Conservation (phyloP, 805 yeast species). For the Wickerhamiella musiphila region DNA sequence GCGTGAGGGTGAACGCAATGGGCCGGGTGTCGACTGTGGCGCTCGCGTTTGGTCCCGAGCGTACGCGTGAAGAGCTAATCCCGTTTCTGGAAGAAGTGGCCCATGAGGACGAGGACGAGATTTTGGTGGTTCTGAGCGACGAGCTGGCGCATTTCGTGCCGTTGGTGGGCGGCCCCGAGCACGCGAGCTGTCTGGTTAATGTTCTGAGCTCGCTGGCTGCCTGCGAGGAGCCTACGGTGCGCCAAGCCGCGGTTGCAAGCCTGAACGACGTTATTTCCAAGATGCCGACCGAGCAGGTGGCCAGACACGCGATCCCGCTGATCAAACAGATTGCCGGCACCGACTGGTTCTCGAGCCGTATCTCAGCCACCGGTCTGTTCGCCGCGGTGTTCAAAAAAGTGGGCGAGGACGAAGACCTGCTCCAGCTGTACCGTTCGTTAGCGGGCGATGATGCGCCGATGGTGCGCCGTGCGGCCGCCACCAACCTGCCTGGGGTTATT, state of each 20-base stretch:
- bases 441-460: constrained; percentile 88
- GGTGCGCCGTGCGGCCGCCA: constrained; percentile 93
- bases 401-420: constrained; percentile 40
- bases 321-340: constrained; percentile 66
- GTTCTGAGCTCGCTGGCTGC: constrained; percentile 73
- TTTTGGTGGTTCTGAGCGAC: constrained; percentile 80
- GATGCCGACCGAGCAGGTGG: constrained; percentile 42
- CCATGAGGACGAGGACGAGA: constrained; percentile 93
- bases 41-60: constrained; percentile 81
- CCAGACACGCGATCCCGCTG: constrained; percentile 52
- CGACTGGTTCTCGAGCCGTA: constrained; percentile 87
- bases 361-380: constrained; percentile 81
- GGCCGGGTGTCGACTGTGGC: constrained; percentile 87
- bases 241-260: constrained; percentile 86
- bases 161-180: constrained; percentile 64
- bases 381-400: constrained; percentile 31
- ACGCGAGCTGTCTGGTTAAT: constrained; percentile 38
- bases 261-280: constrained; percentile 52
- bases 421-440: constrained; percentile 50
- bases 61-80: constrained; percentile 74
- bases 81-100: constrained; percentile 64
- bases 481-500: constrained; percentile 58
- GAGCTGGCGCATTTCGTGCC: constrained; percentile 81
- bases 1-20: constrained; percentile 89
- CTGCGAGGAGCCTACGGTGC: constrained; percentile 88